Evolutionary conservation across 768 basidiomycete genomes (phyloP).

Genomic region (Hygrocybe punicea): DNA sequence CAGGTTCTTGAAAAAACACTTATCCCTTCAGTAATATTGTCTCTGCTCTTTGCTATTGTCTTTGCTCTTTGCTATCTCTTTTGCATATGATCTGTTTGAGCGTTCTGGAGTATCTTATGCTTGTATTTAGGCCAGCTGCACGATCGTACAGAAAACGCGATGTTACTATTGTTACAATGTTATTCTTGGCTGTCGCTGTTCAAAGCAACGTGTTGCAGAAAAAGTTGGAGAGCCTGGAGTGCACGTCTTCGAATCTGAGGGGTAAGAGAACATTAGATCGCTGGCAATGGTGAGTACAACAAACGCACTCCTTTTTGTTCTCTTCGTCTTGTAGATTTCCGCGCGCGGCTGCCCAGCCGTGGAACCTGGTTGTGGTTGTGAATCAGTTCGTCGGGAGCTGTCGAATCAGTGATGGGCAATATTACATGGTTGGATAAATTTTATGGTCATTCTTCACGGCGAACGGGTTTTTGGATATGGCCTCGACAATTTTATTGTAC

Average conservation of each 20-base stretch:
- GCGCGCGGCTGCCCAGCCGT: slow-evolving; percentile 64
- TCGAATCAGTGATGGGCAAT: no score
- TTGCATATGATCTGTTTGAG: background rate
- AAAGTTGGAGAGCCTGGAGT: slow-evolving; percentile 47
- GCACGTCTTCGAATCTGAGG: slow-evolving; percentile 52
- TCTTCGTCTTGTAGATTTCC: slow-evolving; percentile 53
- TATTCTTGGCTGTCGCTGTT: background rate
- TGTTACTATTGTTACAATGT: background rate
- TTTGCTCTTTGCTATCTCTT: no score
- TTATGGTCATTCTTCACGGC: slow-evolving; percentile 49
- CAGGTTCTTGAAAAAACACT: no score
- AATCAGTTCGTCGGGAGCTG: background rate
- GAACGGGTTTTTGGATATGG: slow-evolving; percentile 49
- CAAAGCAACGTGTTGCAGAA: slow-evolving; percentile 37
- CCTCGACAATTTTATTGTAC: slow-evolving; percentile 50
- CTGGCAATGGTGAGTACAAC: background rate
- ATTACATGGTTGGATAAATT: slow-evolving; percentile 46
- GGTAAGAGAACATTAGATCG: background rate
- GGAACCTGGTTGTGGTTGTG: slow-evolving; percentile 41
- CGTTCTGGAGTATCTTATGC: background rate
- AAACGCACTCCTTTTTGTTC: slow-evolving; percentile 51
- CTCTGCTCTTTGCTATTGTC: no score
- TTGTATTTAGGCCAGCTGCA: background rate
- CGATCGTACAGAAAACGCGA: background rate
- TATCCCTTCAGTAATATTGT: no score